phyloP scores from a whole-genome alignment of 2,329 filamentous ascomycete species.

The Aspergillus sp. region DNA sequence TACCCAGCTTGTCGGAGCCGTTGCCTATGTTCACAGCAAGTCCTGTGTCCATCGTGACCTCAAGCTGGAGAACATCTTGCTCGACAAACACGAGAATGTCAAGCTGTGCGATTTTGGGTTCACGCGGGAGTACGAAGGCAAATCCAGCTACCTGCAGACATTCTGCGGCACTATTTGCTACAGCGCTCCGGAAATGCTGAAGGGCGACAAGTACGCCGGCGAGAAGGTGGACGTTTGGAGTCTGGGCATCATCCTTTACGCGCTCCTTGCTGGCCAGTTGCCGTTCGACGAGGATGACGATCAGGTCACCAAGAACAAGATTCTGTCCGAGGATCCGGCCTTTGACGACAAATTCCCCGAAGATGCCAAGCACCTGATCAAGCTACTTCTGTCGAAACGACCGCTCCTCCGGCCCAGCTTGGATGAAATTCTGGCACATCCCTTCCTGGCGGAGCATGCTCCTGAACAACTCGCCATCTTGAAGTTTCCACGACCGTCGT shows the following conservation, averaged over 20 bases:
- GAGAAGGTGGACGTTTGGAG: slow-evolving; percentile 99
- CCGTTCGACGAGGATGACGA: slow-evolving; percentile 97
- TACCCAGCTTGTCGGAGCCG: slow-evolving; percentile 86
- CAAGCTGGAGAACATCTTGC: slow-evolving; percentile 90
- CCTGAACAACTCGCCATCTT: slow-evolving; percentile 82
- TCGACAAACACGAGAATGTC: slow-evolving; percentile 95
- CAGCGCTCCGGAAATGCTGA: slow-evolving; percentile 95
- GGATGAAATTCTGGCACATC: slow-evolving; percentile 75
- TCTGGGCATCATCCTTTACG: slow-evolving; percentile 82
- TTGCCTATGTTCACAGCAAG: slow-evolving; percentile 88
- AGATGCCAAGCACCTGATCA: slow-evolving; percentile 69
- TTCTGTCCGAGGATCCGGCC: slow-evolving; percentile 73
- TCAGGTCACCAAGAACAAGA: slow-evolving; percentile 71
- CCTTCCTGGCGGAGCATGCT: slow-evolving; percentile 80
- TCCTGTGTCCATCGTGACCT: slow-evolving; percentile 94
- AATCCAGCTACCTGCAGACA: slow-evolving; percentile 87
- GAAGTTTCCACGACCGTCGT: slow-evolving; percentile 66
- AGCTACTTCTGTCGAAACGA: slow-evolving; percentile 76
- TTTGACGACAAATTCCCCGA: slow-evolving; percentile 72
- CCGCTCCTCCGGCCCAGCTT: slow-evolving; percentile 73
- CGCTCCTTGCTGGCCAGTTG: slow-evolving; percentile 68
- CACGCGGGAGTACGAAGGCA: slow-evolving; percentile 92
- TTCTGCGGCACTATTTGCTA: slow-evolving; percentile 98
- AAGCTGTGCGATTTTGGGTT: slow-evolving; percentile 98
- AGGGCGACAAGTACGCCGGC: slow-evolving; percentile 93